These are phyloP conservation scores for Colletotrichum lindemuthianum DNA, from an alignment of 2,329 filamentous ascomycete species.

Conservation along the genomic window DNA sequence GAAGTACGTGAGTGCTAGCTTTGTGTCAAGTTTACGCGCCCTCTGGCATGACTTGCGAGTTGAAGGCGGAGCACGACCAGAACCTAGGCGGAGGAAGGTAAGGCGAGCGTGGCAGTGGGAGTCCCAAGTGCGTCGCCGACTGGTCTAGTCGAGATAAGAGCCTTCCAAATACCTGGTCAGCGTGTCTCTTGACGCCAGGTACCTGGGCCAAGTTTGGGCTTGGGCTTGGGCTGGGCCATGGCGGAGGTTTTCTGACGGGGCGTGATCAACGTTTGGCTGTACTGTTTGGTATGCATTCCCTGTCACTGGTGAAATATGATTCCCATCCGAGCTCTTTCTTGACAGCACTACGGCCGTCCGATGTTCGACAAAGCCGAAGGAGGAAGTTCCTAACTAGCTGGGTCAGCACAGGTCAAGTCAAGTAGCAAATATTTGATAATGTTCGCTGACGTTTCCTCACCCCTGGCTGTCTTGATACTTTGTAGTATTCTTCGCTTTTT, in stretches of 20 bases:
- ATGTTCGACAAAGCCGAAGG: background rate
- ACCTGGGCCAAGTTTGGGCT: slow-evolving; percentile 22
- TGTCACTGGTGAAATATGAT: slow-evolving; percentile 14
- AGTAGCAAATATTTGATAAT: too few species aligned
- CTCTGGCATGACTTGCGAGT: too few species aligned
- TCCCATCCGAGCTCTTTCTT: slow-evolving; percentile 15
- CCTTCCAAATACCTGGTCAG: slow-evolving; percentile 29
- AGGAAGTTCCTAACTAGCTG: too few species aligned
- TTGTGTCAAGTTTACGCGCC: too few species aligned
- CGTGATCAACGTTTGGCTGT: background rate
- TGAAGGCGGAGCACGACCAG: too few species aligned
- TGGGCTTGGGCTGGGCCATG: background rate
- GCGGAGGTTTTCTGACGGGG: slow-evolving; percentile 5
- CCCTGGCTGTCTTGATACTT: too few species aligned
- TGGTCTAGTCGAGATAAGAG: slow-evolving; percentile 13
- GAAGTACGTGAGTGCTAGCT: too few species aligned
- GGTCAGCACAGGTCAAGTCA: too few species aligned
- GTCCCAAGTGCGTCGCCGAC: background rate
- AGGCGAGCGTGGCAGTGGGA: background rate
- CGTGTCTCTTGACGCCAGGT: slow-evolving; percentile 26
- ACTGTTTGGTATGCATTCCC: background rate
- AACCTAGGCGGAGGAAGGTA: background rate
- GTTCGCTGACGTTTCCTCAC: too few species aligned
- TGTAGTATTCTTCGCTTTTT: too few species aligned
- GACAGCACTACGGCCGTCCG: background rate